Evolutionary conservation across 2,329 filamentous ascomycete genomes (phyloP).

Genomic region (Diplocarpon rosae): DNA sequence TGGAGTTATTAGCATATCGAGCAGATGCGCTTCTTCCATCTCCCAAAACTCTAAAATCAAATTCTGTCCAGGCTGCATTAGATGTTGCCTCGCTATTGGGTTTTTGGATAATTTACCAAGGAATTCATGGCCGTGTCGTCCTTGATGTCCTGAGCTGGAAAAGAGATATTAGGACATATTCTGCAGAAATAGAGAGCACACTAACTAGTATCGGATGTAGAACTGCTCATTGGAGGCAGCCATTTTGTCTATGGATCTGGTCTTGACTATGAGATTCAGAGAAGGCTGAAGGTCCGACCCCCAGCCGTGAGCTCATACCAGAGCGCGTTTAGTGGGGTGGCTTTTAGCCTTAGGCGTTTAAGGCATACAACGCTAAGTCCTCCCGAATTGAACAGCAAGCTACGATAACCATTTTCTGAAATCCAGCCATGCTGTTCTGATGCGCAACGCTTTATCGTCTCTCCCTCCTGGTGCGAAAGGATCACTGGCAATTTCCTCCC

Average conservation of each 20-base stretch:
- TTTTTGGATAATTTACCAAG: slow-evolving; percentile 49
- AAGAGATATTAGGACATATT: slow-evolving; percentile 14
- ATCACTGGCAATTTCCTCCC: slow-evolving; percentile 7
- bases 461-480: slow-evolving; percentile 14
- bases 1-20: slow-evolving; percentile 98
- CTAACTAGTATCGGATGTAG: slow-evolving; percentile 96
- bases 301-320: not conserved
- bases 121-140: slow-evolving; percentile 96
- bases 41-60: slow-evolving; percentile 86
- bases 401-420: slow-evolving; percentile 8
- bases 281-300: slow-evolving; percentile 18
- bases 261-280: not conserved
- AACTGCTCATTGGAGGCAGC: slow-evolving; percentile 57
- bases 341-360: slow-evolving; percentile 6
- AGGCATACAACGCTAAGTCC: slow-evolving; percentile 9
- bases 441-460: slow-evolving; percentile 18
- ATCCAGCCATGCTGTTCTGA: slow-evolving; percentile 17
- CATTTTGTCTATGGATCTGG: slow-evolving; percentile 16
- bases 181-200: not conserved
- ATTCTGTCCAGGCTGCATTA: slow-evolving; percentile 49
- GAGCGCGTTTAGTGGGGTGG: slow-evolving; percentile 1
- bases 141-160: slow-evolving; percentile 85
- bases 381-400: slow-evolving; percentile 16
- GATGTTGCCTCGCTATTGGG: not conserved
- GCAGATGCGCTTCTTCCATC: slow-evolving; percentile 90